Percentiles rank a stretch among this genome's conserved stretches.
These are phyloP conservation scores for Boletellus dicymbophilus DNA, from an alignment of 1,284 basidiomycete genomes.

Conservation along the genomic window DNA sequence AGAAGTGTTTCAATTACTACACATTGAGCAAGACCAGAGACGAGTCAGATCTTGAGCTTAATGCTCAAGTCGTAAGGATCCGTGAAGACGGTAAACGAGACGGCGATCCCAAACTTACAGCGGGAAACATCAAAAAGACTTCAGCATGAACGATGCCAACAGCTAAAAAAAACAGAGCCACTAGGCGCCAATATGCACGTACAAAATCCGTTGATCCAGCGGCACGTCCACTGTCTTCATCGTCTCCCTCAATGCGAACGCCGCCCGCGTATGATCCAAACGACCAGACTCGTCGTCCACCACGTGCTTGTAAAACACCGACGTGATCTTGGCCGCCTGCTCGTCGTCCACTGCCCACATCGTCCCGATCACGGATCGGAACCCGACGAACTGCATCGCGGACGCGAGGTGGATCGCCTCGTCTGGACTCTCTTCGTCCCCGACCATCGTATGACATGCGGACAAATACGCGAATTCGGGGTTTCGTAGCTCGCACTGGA, in stretches of 20 bases:
- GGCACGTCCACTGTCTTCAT: neutral
- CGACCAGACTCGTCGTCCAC: neutral
- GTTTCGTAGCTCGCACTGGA: neutral
- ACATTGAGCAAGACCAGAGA: no score
- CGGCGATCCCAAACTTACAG: no score
- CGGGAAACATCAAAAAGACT: no score
- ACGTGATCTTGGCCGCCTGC: neutral
- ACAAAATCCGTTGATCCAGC: conserved; percentile 1
- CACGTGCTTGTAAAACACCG: conserved; percentile 6
- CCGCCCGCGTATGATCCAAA: conserved; percentile 1
- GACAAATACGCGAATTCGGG: neutral
- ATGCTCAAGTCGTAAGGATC: no score
- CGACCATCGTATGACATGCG: neutral
- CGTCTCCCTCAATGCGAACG: neutral
- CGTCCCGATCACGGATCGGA: conserved; percentile 6
- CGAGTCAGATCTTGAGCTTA: no score
- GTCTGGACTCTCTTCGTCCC: no score
- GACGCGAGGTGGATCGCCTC: conserved; percentile 15
- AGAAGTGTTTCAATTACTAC: no score
- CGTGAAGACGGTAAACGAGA: no score
- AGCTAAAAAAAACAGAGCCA: no score
- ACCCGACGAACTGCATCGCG: conserved; percentile 5
- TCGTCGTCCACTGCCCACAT: conserved; percentile 6
- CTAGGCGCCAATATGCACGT: conserved; percentile 5
- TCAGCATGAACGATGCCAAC: no score